A percentile compares a stretch with the other conserved stretches of the same genome.
phyloP scores from a whole-genome alignment of 371 early-diverging fungal species.

The Thermomucor indicae-seudaticae region DNA sequence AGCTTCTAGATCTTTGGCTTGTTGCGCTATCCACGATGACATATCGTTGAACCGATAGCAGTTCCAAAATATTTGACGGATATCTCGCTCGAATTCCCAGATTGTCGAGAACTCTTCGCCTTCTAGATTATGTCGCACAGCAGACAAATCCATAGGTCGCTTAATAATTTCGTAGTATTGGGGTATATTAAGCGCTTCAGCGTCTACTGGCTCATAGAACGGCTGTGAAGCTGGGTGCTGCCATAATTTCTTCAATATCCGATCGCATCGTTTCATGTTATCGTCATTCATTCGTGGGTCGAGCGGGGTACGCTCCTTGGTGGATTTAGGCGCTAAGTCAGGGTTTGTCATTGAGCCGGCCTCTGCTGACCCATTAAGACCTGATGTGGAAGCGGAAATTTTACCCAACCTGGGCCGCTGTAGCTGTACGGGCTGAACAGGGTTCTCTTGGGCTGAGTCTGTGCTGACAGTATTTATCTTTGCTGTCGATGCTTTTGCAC shows the following conservation, averaged over 20 bases:
- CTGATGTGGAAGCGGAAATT: neutral
- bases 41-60: constrained; percentile 89
- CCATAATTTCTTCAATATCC: constrained; percentile 33
- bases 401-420: neutral
- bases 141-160: constrained; percentile 94
- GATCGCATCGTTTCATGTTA: constrained; percentile 31
- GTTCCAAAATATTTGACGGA: constrained; percentile 77
- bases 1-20: constrained; percentile 33
- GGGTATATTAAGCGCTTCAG: constrained; percentile 77
- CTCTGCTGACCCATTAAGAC: neutral
- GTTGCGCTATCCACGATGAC: constrained; percentile 48
- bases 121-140: constrained; percentile 79
- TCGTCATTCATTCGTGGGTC: constrained; percentile 23
- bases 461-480: neutral
- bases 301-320: neutral
- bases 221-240: constrained; percentile 30
- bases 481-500: too few species aligned
- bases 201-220: constrained; percentile 62
- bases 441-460: neutral
- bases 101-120: constrained; percentile 35
- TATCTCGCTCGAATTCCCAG: constrained; percentile 53
- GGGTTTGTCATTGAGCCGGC: neutral
- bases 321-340: neutral
- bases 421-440: neutral
- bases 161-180: constrained; percentile 87